A percentile compares a stretch with the other conserved stretches of the same genome.
Conservation (phyloP, 495 filamentous ascomycete genomes). For the Podospora pseudopauciseta region DNA sequence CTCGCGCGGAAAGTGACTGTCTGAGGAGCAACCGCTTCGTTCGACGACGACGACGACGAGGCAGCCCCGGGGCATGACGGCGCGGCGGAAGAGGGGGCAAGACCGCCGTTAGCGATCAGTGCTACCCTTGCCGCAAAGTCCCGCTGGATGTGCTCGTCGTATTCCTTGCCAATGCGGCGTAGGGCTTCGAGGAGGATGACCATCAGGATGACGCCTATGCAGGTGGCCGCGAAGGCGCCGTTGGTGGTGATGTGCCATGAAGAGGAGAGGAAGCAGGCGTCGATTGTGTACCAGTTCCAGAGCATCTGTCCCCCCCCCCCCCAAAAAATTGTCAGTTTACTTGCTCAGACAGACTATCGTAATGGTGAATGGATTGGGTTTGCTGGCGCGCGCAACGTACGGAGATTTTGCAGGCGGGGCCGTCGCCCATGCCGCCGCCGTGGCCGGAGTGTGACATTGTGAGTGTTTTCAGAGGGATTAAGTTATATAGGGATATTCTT, state of each 20-base stretch:
- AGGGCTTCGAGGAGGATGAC: conserved; percentile 51
- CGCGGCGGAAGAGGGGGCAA: not conserved
- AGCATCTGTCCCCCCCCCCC: conserved; percentile 43
- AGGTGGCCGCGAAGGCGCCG: conserved; percentile 54
- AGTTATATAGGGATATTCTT: not conserved
- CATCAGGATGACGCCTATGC: conserved; percentile 55
- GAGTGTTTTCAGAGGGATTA: not conserved
- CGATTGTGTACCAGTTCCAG: conserved; percentile 58
- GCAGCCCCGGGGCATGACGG: not conserved
- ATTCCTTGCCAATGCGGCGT: conserved; percentile 52
- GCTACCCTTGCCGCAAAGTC: conserved; percentile 34
- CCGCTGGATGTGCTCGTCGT: conserved; percentile 47
- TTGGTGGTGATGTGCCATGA: conserved; percentile 46
- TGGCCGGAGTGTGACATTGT: conserved; percentile 22
- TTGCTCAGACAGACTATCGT: no score
- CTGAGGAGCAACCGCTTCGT: conserved; percentile 3
- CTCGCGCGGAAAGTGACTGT: conserved; percentile 44
- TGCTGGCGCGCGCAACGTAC: conserved; percentile 7
- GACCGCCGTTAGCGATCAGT: conserved; percentile 6
- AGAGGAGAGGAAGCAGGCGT: conserved; percentile 48
- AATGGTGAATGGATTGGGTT: not conserved
- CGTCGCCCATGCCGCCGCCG: conserved; percentile 5
- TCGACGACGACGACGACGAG: not conserved
- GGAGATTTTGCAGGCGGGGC: conserved; percentile 25
- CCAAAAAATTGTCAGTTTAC: not conserved